Evolutionary conservation across 306 rosid species (phyloP).

Genomic region (Cucumis melo): DNA sequence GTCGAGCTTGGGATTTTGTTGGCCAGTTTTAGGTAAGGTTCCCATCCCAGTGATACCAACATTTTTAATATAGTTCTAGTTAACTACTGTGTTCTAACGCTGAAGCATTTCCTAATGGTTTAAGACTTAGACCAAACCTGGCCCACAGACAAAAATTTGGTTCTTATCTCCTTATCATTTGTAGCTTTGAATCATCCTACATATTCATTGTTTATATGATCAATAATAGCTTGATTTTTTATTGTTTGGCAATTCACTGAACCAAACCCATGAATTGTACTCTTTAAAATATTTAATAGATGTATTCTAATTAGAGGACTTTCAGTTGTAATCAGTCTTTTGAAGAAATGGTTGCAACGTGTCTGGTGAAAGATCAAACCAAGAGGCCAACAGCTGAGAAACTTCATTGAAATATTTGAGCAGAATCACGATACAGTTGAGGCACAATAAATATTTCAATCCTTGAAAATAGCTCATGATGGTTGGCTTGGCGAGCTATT

Average conservation of each 20-base stretch:
- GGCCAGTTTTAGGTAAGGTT: background rate
- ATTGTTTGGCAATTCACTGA: background rate
- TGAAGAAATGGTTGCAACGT: conserved; percentile 99
- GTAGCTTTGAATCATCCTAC: background rate
- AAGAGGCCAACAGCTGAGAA: conserved; percentile 90
- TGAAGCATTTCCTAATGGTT: background rate
- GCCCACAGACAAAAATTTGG: background rate
- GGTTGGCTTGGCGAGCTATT: conserved; percentile 56
- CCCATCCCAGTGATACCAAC: background rate
- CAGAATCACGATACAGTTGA: conserved; percentile 47
- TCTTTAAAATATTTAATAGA: conserved; percentile 15
- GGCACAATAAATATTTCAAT: conserved; percentile 65
- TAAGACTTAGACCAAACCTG: background rate
- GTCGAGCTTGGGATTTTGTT: background rate
- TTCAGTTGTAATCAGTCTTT: conserved; percentile 99
- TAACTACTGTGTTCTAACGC: background rate
- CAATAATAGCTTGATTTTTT: background rate
- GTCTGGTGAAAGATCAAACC: conserved; percentile 97
- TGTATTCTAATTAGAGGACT: conserved; percentile 84
- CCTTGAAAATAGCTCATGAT: conserved; percentile 73
- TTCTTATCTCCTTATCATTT: background rate
- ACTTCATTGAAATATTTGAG: conserved; percentile 55
- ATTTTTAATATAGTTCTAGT: background rate
- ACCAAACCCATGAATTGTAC: conserved; percentile 1
- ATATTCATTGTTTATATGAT: background rate